Percentiles rank a stretch among this genome's conserved stretches.
Conservation (phyloP, 1,284 basidiomycete genomes). For the Clitocybe nebularis region DNA sequence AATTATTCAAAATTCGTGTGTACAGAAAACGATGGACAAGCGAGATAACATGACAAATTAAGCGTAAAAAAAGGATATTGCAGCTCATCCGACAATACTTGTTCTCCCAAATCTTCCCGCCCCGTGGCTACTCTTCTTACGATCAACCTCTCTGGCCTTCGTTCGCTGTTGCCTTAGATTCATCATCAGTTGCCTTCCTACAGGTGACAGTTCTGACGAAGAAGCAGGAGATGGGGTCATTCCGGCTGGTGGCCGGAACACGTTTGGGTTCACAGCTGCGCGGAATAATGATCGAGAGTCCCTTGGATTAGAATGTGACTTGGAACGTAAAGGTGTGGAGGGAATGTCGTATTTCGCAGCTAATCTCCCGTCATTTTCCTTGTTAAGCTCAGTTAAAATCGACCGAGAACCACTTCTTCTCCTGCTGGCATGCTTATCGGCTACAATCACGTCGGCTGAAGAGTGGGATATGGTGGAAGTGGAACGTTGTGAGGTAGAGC, state of each 20-base stretch:
- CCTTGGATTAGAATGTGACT: constrained; percentile 19
- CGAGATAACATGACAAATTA: not conserved
- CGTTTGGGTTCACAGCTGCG: constrained; percentile 30
- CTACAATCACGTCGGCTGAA: constrained; percentile 13
- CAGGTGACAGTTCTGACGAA: constrained; percentile 67
- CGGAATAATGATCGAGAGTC: constrained; percentile 32
- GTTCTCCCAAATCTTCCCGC: constrained; percentile 6
- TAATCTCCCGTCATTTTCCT: constrained; percentile 29
- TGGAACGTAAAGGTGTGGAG: constrained; percentile 31
- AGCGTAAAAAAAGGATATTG: not conserved
- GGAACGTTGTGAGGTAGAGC: constrained; percentile 21
- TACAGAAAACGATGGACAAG: not conserved
- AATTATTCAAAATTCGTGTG: not conserved
- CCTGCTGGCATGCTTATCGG: constrained; percentile 4
- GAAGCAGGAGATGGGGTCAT: constrained; percentile 57
- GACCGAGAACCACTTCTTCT: constrained; percentile 9
- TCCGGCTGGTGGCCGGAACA: constrained; percentile 29
- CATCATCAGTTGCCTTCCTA: constrained; percentile 62
- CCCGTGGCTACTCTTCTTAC: constrained; percentile 16
- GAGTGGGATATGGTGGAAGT: constrained; percentile 22
- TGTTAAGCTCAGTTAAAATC: constrained; percentile 19
- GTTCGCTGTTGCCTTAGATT: constrained; percentile 54
- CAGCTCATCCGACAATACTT: not conserved
- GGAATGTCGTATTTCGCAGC: constrained; percentile 28
- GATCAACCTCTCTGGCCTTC: constrained; percentile 37